Percentiles rank a stretch among this genome's conserved stretches.
Evolutionary conservation across 805 yeast species (phyloP).

Genomic region (Lachancea nothofagi): DNA sequence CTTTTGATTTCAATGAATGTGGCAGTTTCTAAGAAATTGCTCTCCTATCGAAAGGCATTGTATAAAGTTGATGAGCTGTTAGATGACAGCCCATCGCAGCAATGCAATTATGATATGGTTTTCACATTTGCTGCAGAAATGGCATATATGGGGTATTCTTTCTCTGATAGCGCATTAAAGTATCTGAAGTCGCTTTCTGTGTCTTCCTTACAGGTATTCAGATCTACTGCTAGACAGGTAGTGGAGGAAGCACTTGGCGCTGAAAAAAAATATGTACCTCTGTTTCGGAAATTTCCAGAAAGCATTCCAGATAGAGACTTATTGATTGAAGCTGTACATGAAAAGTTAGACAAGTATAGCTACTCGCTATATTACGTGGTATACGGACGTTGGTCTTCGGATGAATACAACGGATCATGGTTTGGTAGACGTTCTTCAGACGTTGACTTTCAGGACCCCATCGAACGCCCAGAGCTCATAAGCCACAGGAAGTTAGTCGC

Average conservation of each 20-base stretch:
- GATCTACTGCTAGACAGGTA: slow-evolving; percentile 1
- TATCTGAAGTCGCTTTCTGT: slow-evolving; percentile 1
- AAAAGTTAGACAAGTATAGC: neutral
- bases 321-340: neutral
- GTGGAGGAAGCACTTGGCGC: slow-evolving; percentile 4
- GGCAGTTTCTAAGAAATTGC: slow-evolving; percentile 3
- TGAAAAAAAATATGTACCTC: slow-evolving; percentile 4
- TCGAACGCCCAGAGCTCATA: slow-evolving; percentile 3
- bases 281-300: slow-evolving; percentile 8
- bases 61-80: neutral
- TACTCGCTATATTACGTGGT: slow-evolving; percentile 1
- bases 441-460: slow-evolving; percentile 1
- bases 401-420: slow-evolving; percentile 6
- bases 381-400: slow-evolving; percentile 7
- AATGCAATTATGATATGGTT: slow-evolving; percentile 3
- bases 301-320: slow-evolving; percentile 3
- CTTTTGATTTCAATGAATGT: neutral
- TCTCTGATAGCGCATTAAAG: slow-evolving; percentile 1
- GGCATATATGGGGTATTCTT: slow-evolving; percentile 1
- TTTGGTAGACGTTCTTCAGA: slow-evolving; percentile 4
- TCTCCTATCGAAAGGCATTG: slow-evolving; percentile 4
- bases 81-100: neutral
- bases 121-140: slow-evolving; percentile 6
- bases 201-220: slow-evolving; percentile 1
- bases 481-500: neutral